Conservation (phyloP, 1,139 yeast genomes). For the Wickerhamiella infanticola region DNA sequence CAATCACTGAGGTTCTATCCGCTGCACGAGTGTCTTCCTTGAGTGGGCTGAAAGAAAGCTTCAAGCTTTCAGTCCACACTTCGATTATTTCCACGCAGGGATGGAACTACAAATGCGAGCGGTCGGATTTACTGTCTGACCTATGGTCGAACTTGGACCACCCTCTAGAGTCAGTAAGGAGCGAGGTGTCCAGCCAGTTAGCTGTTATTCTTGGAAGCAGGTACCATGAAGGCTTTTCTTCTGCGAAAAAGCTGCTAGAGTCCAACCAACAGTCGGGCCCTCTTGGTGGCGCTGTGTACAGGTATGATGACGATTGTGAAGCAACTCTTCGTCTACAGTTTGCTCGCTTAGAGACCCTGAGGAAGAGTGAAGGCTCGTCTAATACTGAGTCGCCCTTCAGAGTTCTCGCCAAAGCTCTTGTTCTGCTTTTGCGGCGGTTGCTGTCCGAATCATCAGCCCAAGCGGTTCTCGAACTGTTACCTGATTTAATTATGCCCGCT, state of each 20-base stretch:
- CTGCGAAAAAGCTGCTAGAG: constrained; percentile 31
- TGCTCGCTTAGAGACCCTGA: constrained; percentile 31
- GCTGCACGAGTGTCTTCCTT: constrained; percentile 33
- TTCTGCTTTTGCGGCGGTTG: neutral
- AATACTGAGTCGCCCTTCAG: neutral
- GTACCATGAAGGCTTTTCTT: constrained; percentile 35
- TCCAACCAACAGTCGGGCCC: constrained; percentile 26
- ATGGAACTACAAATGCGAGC: constrained; percentile 23
- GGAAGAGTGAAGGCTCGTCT: neutral
- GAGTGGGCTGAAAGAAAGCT: constrained; percentile 53
- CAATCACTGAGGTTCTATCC: constrained; percentile 32
- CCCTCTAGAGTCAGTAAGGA: constrained; percentile 64
- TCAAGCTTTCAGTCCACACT: constrained; percentile 33
- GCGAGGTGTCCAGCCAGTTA: constrained; percentile 51
- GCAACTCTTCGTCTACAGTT: constrained; percentile 20
- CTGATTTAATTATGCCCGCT: constrained; percentile 44
- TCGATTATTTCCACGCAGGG: constrained; percentile 15
- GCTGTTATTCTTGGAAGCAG: constrained; percentile 40
- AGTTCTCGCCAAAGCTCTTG: neutral
- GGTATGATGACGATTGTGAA: constrained; percentile 15
- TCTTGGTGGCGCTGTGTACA: constrained; percentile 19
- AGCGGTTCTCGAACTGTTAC: constrained; percentile 19
- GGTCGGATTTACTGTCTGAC: constrained; percentile 33
- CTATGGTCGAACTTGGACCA: constrained; percentile 38
- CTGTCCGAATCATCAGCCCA: constrained; percentile 19